These are phyloP conservation scores for Globisporangium camurandrum DNA, from an alignment of 352 stramenopile genomes.

Conservation along the genomic window DNA sequence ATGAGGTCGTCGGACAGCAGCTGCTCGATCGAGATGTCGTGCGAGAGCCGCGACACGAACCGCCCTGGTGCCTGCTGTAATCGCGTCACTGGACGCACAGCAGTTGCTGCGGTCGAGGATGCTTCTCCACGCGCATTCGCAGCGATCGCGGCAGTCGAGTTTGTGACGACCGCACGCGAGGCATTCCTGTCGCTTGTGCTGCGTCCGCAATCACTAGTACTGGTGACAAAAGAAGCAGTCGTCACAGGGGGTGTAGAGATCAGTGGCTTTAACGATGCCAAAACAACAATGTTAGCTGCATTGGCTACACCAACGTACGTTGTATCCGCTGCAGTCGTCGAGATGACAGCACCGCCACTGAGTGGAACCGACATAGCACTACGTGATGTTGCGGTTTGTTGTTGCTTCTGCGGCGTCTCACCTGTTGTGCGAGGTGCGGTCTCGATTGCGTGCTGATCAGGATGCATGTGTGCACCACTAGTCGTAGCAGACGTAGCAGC, in stretches of 20 bases:
- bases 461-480: neutral
- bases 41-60: constrained; percentile 20
- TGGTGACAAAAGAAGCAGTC: no score
- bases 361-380: neutral
- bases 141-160: neutral
- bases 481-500: neutral
- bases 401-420: neutral
- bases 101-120: neutral
- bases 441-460: neutral
- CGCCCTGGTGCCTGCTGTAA: constrained; percentile 6
- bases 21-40: constrained; percentile 68
- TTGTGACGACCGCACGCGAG: neutral
- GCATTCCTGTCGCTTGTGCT: neutral
- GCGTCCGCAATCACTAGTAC: no score
- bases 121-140: neutral
- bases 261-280: no score
- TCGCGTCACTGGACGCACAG: neutral
- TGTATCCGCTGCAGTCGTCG: neutral
- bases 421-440: neutral
- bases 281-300: neutral
- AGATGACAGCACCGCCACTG: neutral
- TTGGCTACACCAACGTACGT: neutral
- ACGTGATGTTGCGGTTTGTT: neutral
- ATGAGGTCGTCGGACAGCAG: constrained; percentile 56
- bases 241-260: neutral